Base-by-base conservation (phyloP, 345 rosid species). In the Populus alba region DNA sequence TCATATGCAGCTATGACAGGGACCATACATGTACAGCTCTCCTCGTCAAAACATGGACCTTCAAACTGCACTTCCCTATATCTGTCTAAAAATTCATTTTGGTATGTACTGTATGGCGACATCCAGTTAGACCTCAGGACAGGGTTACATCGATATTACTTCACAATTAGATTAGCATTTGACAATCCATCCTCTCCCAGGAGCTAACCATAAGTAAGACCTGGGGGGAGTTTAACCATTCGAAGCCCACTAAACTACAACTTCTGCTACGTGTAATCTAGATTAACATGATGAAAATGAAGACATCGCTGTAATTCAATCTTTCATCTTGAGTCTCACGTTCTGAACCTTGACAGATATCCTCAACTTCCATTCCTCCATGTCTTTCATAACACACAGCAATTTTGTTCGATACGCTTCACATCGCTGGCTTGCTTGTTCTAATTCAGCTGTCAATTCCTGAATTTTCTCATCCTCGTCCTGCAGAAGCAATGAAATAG, bases 301-400 rank as follows among this genome's bases (percentile, higher is more conserved):
- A 18, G 2, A 29, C 18, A 65, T 10, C 18, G 41, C 57, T 51
- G 15, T 23, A 16, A 15, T 47, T 91, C 87, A 88, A 75, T 93
- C 94, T 87, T 88, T 90, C 81, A 93, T 85, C 81, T 90, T 92
- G 71, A 90, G 91, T 88, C 90, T 90, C 55, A 91, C 97, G 81
- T 89, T 91, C 78, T 95, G 92, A 73, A 95, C 92, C 86, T 93
- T 95, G 76, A 92, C 90, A 0, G 94, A 88, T 57, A 95, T 82
- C 89, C 93, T 90, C 68, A 88, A 77, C 86, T 94, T 95, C 82
- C 90, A 90, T 37, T 93, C 95, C 81, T 95, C 98, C 94, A 90
- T 91, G 39, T 95, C 95, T 82, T 88, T 92, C 86, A 93, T 81
- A 71, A 92, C 88, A n/a, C 92, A 85, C 79, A 93, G 80, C 81